Evolutionary conservation across 176 grass and related monocot species (phyloP), one percentile per base, ranked within the genome.

Genomic region (Phoenix roebelenii): DNA sequence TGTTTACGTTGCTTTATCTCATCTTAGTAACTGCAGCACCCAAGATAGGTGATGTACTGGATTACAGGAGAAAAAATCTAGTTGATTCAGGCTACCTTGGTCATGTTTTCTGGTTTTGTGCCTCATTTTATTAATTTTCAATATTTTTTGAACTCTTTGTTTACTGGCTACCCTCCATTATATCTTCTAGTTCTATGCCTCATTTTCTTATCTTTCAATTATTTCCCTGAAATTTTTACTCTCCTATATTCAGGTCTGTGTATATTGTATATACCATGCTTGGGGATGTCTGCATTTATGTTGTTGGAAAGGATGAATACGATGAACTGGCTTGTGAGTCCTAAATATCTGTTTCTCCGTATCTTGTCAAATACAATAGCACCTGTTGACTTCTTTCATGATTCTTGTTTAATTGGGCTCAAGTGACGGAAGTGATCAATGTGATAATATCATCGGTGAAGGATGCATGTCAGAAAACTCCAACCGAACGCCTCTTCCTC

Each of bases 271-370:
- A 97, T 66, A 91, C 87, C 23, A 78, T 83, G 74, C 74, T 91
- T 54, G 93, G 93, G 9, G 93, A 97, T 57, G 79, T 97, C 58
- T 88, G 81, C 76, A 67, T 97, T 55, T 91, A 91, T 76, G 72
- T 91, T 54, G 87, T 97, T 60, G 93, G 93, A 55, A 97, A 97
- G 73, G 92, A 97, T 88, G 92, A 97, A 65, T 97, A 97, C 5
- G 92, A 97, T 15, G 92, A 97, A 48, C 92, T 97, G 82, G 87
- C 87, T 67, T 51, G 92, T 97, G 66, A 97, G 92, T 82, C 19
- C 15, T 54, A 4, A 4, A 51, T 4, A 44, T 26, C 22, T 63
- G 52, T 26, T 22, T 18, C 12, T 35, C 51, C 23, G 12, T 44
- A 44, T 12, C 12, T 44, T 44, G 9, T 14, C 7, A 44, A 44